phyloP scores from a whole-genome alignment of 768 basidiomycete species.

The Suillus paluster region DNA sequence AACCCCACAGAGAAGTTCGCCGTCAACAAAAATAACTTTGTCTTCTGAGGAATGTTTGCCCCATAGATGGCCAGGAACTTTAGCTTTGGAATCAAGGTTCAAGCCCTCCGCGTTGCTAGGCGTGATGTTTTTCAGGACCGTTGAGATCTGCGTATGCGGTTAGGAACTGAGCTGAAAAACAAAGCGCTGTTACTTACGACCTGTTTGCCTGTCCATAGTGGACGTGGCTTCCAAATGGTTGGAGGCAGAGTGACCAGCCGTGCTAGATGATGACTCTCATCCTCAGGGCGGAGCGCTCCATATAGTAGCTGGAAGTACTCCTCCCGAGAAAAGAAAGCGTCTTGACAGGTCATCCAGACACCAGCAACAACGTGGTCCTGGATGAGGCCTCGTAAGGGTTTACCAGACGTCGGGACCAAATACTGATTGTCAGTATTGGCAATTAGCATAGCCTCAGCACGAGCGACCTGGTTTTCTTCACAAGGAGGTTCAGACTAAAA shows the following conservation, averaged over 20 bases:
- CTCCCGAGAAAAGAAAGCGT: slow-evolving; percentile 92
- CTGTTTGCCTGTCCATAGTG: slow-evolving; percentile 98
- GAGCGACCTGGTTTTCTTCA: slow-evolving; percentile 92
- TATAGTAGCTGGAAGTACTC: slow-evolving; percentile 97
- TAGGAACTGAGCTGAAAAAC: slow-evolving; percentile 1
- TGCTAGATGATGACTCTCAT: slow-evolving; percentile 56
- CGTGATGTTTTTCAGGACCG: slow-evolving; percentile 90
- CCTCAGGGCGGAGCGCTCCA: slow-evolving; percentile 91
- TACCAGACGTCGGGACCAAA: slow-evolving; percentile 97
- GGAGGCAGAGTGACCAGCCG: slow-evolving; percentile 86
- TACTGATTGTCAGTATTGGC: slow-evolving; percentile 99
- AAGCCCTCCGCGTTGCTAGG: slow-evolving; percentile 79
- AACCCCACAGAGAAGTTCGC: slow-evolving; percentile 91
- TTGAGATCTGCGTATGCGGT: slow-evolving; percentile 72
- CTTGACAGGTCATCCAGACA: slow-evolving; percentile 98
- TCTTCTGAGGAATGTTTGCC: slow-evolving; percentile 80
- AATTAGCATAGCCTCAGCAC: slow-evolving; percentile 91
- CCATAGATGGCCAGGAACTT: slow-evolving; percentile 89
- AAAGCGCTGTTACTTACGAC: slow-evolving; percentile 60
- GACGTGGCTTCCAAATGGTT: slow-evolving; percentile 87
- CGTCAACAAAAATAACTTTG: slow-evolving; percentile 87
- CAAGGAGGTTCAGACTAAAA: slow-evolving; percentile 7
- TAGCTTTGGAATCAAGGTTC: slow-evolving; percentile 84
- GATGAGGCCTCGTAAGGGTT: slow-evolving; percentile 95
- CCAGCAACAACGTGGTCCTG: slow-evolving; percentile 99